Base-by-base conservation (phyloP, 116 monocot genomes). In the Cymodocea nodosa region DNA sequence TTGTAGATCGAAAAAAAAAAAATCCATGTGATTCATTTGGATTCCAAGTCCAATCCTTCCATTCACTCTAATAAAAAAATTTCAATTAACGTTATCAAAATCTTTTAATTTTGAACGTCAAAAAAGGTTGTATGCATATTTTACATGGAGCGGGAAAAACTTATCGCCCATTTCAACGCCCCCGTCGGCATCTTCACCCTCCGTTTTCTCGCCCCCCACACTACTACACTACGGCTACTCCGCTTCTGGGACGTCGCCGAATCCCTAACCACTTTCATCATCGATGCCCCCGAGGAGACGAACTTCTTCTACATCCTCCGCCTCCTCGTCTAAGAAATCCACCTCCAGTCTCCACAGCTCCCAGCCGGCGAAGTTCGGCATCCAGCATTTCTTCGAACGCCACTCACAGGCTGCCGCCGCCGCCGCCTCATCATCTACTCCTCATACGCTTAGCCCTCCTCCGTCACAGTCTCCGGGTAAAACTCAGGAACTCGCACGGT, bases 371-470 rank as follows among this genome's bases (percentile, higher is more conserved):
- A 97, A 88, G 79, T 97, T 84, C 67, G 91, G 97, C 35, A 97
- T 97, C 72, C 97, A 88, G 71, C 97, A 97, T 66, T 91, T 97
- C 77, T 97, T 97, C 80, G 97, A 91, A 69, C 91, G 97, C 64
- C 97, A 88, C 70, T 74, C 88, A 52, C 56, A 72, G 56, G 76
- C 79, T 58, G 60, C 65, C 44, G 35, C 83, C 23, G 59, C 23
- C 2, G 30, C 53, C 40, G 23, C 69, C 57, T 62, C 63, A 22
- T 18, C 64, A 25, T 15, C 49, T 23, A 15, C 17, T 49, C 17
- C 30, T 30, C n/a, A n/a, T n/a, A 3, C 30, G 30, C 30, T 30
- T 30, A 30, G 3, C 30, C 30, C 64, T 18, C 65, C 75, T 56
- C 73, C 66, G 23, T 4, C 64, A 78, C 35, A 39, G 14, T 64